Evolutionary conservation across 164 flowering plant genomes (phyloP).

Genomic region (Magnolia sinica): DNA sequence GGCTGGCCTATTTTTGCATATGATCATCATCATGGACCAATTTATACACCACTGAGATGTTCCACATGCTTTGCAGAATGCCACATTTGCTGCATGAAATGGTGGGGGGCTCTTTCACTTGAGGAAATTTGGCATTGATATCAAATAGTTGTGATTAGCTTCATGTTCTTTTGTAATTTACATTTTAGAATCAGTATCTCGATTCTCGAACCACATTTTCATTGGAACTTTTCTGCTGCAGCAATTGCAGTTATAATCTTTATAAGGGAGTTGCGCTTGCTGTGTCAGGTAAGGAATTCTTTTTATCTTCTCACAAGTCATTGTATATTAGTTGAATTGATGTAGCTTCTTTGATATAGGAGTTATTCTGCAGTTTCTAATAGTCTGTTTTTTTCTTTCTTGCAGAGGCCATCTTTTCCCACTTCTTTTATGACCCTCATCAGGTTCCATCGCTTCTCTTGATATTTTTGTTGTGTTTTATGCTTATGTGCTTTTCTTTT

Average conservation of each 20-base stretch:
- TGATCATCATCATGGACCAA: neutral
- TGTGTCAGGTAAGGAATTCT: constrained; percentile 42
- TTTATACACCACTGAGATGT: neutral
- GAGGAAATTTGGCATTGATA: neutral
- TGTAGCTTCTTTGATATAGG: neutral
- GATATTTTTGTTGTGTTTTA: neutral
- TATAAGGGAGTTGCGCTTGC: constrained; percentile 44
- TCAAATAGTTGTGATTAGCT: neutral
- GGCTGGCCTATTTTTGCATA: neutral
- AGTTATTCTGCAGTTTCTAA: constrained; percentile 5
- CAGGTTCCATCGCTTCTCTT: constrained; percentile 34
- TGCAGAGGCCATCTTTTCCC: constrained; percentile 46
- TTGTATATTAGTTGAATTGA: neutral
- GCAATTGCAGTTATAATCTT: constrained; percentile 60
- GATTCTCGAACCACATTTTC: neutral
- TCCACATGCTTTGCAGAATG: neutral
- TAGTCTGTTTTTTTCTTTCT: constrained; percentile 10
- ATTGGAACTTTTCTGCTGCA: constrained; percentile 29
- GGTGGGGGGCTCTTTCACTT: neutral
- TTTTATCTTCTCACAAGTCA: neutral
- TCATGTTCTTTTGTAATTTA: neutral
- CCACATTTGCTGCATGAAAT: neutral
- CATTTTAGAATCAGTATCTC: neutral
- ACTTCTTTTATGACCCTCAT: constrained; percentile 26
- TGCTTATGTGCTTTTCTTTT: neutral